Conservation (phyloP, 805 yeast species). For the Yamadazyma endophytica region DNA sequence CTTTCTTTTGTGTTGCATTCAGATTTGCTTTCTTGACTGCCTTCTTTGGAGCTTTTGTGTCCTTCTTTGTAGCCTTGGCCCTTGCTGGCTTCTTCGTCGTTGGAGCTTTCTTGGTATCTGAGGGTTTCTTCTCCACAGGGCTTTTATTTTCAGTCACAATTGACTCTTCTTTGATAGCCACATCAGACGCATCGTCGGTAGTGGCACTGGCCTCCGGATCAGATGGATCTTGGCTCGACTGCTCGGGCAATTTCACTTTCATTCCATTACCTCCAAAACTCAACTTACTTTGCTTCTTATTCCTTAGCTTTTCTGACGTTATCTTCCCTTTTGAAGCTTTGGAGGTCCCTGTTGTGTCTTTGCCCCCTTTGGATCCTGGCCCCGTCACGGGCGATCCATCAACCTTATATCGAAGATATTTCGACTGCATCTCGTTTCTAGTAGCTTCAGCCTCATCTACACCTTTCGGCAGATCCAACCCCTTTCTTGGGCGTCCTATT, state of each 20-base stretch:
- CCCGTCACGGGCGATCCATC: constrained; percentile 32
- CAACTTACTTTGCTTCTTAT: constrained; percentile 16
- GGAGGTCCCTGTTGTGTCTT: constrained; percentile 10
- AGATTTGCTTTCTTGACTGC: too few species aligned
- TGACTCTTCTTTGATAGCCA: too few species aligned
- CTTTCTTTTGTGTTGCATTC: too few species aligned
- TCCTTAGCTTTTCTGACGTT: constrained; percentile 17
- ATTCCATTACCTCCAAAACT: constrained; percentile 8
- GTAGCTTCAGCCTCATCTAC: constrained; percentile 14
- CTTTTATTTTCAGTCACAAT: too few species aligned
- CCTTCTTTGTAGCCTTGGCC: too few species aligned
- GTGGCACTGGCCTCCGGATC: too few species aligned
- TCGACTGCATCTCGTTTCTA: constrained; percentile 25
- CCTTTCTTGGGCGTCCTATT: constrained; percentile 33
- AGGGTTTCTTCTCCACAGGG: neutral
- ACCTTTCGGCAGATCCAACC: constrained; percentile 12
- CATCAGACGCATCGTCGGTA: too few species aligned
- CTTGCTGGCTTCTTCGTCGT: constrained; percentile 2
- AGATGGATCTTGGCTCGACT: too few species aligned
- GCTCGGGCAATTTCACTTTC: neutral
- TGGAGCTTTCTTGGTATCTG: constrained; percentile 1
- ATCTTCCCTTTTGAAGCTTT: constrained; percentile 21
- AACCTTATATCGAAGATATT: constrained; percentile 29
- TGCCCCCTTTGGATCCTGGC: constrained; percentile 39
- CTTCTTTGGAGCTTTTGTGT: constrained; percentile 3